A percentile compares a stretch with the other conserved stretches of the same genome.
These are phyloP conservation scores for Mortierella sp. DNA, from an alignment of 371 early-diverging fungal species.

Conservation along the genomic window DNA sequence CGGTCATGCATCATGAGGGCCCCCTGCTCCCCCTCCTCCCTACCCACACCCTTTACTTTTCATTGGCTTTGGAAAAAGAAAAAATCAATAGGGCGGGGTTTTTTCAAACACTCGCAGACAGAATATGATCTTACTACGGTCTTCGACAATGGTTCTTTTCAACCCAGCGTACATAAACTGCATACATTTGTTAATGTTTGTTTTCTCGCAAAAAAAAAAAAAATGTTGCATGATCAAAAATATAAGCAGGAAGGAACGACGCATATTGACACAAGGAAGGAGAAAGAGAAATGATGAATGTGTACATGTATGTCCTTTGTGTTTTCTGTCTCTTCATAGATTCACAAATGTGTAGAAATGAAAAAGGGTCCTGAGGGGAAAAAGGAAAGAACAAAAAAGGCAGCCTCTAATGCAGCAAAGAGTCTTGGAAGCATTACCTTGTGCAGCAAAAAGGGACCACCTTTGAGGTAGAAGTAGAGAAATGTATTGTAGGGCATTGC, in stretches of 20 bases:
- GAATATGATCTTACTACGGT: not conserved
- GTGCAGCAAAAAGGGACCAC: not conserved
- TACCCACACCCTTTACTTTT: not conserved
- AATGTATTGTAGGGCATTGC: not conserved
- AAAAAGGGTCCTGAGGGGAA: not conserved
- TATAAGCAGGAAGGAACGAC: not conserved
- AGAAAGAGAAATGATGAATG: not conserved
- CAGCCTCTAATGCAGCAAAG: not conserved
- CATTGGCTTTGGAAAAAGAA: not conserved
- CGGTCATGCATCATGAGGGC: slow-evolving; percentile 1
- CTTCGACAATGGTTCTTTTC: slow-evolving; percentile 1
- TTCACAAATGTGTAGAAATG: slow-evolving; percentile 2
- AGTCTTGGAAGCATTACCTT: not conserved
- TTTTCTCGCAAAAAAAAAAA: not conserved
- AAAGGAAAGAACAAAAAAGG: not conserved
- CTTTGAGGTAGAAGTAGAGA: not conserved
- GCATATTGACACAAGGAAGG: not conserved
- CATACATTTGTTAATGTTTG: slow-evolving; percentile 4
- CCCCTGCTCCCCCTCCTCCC: not conserved
- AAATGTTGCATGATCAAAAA: slow-evolving; percentile 10
- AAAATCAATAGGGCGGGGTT: not conserved
- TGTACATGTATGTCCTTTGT: not conserved
- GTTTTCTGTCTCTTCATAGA: not conserved
- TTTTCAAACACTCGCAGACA: not conserved
- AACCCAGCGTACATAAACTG: not conserved